Evolutionary conservation across 805 yeast genomes (phyloP).

Genomic region (Hanseniaspora hatyaiensis): DNA sequence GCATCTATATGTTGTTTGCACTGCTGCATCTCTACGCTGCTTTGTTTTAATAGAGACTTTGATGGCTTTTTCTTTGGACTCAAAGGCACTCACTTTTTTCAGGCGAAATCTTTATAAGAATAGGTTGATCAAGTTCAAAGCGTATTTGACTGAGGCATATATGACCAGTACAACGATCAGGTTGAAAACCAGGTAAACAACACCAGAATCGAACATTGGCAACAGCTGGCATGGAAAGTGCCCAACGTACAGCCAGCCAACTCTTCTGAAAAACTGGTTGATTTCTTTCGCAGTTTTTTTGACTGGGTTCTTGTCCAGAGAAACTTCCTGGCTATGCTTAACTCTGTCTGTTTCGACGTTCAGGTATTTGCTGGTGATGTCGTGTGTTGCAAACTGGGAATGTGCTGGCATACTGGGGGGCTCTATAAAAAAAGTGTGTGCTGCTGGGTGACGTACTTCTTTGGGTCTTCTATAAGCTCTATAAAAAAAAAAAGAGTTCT

Average conservation of each 20-base stretch:
- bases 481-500: not conserved
- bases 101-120: constrained; percentile 2
- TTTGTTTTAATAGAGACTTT: not conserved
- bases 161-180: constrained; percentile 3
- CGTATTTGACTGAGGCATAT: constrained; percentile 8
- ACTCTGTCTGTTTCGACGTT: constrained; percentile 13
- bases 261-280: constrained; percentile 7
- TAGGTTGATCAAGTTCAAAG: constrained; percentile 23
- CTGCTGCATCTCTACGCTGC: not conserved
- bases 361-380: constrained; percentile 11
- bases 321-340: not conserved
- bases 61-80: not conserved
- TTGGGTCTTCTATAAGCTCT: not conserved
- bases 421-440: too few relatives aligned
- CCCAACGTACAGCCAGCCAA: constrained; percentile 14
- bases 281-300: constrained; percentile 1
- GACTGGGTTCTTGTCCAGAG: not conserved
- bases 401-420: not conserved
- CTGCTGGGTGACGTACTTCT: too few relatives aligned
- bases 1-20: not conserved
- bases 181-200: constrained; percentile 12
- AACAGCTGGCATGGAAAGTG: constrained; percentile 16
- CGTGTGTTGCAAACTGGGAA: not conserved
- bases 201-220: constrained; percentile 13
- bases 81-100: too few relatives aligned